A percentile compares a stretch with the other conserved stretches of the same genome.
phyloP scores from a whole-genome alignment of 345 rosid species.

The Aegle marmelos region DNA sequence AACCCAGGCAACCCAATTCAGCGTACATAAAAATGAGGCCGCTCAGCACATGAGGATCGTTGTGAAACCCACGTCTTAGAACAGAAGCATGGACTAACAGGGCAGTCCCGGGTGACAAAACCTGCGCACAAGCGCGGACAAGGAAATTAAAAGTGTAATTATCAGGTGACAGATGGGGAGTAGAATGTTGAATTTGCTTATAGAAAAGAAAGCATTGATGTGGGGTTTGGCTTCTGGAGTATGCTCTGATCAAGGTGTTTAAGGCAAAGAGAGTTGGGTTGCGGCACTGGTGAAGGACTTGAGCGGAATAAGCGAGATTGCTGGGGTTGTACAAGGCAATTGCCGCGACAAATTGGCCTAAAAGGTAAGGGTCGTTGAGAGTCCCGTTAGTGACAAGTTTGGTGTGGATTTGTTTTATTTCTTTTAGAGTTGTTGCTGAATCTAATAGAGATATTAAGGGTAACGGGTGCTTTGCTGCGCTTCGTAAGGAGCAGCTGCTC shows the following conservation, averaged over 20 bases:
- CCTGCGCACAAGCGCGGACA: constrained; percentile 43
- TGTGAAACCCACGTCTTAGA: constrained; percentile 51
- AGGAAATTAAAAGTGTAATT: constrained; percentile 61
- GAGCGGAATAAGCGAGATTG: constrained; percentile 41
- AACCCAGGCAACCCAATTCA: constrained; percentile 42
- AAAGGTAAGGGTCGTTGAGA: constrained; percentile 36
- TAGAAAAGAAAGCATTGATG: constrained; percentile 42
- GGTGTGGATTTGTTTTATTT: constrained; percentile 55
- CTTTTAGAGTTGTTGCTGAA: constrained; percentile 21
- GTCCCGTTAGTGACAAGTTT: constrained; percentile 44
- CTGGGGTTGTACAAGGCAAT: constrained; percentile 44
- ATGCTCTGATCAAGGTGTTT: constrained; percentile 61
- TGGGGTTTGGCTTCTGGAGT: constrained; percentile 45
- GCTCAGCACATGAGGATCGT: constrained; percentile 55
- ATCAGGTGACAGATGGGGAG: constrained; percentile 39
- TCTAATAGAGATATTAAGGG: constrained; percentile 24
- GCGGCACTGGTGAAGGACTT: constrained; percentile 41
- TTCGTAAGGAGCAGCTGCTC: constrained; percentile 7
- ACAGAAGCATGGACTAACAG: constrained; percentile 37
- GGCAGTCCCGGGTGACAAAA: constrained; percentile 30
- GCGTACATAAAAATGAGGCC: constrained; percentile 56
- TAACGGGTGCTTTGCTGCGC: constrained; percentile 26
- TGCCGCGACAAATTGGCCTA: constrained; percentile 52
- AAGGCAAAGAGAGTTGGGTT: constrained; percentile 48
- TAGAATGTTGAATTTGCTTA: constrained; percentile 28